phyloP scores from a whole-genome alignment of 2,329 filamentous ascomycete genomes.

The Colletotrichum graminicola region DNA sequence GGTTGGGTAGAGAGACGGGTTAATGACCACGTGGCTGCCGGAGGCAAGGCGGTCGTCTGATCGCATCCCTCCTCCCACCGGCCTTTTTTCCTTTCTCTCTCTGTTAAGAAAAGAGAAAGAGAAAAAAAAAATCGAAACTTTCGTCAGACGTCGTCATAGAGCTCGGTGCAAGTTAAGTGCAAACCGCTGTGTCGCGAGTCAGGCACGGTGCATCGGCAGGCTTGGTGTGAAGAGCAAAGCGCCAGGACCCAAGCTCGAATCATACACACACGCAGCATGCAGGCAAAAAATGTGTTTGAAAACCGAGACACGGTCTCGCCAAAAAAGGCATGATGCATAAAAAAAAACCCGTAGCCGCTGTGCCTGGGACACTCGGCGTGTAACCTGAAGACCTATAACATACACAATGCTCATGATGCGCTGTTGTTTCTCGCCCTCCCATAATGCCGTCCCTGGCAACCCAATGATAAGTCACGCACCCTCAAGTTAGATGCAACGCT shows the following conservation, averaged over 20 bases:
- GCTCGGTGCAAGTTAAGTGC: not conserved
- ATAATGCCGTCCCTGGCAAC: slow-evolving; percentile 17
- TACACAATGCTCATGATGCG: slow-evolving; percentile 38
- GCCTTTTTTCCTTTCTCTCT: too few species aligned
- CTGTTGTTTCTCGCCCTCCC: slow-evolving; percentile 26
- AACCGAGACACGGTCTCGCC: not conserved
- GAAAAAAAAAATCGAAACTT: not conserved
- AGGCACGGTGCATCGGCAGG: not conserved
- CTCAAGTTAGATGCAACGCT: not conserved
- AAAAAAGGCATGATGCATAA: slow-evolving; percentile 26
- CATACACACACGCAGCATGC: not conserved
- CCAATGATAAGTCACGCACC: slow-evolving; percentile 3
- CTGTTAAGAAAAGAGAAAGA: not conserved
- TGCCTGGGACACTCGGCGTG: slow-evolving; percentile 35
- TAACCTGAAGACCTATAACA: slow-evolving; percentile 35
- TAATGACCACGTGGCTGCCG: not conserved
- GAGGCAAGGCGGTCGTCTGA: not conserved
- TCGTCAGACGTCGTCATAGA: slow-evolving; percentile 2
- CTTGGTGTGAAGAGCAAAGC: not conserved
- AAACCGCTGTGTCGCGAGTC: not conserved
- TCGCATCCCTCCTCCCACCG: too few species aligned
- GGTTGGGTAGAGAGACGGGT: not conserved
- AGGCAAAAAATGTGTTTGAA: not conserved
- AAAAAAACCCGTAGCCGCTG: slow-evolving; percentile 17
- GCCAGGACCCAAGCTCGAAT: not conserved